Base-by-base conservation (phyloP, 2,329 filamentous ascomycete genomes). In the Xylaria sp. region DNA sequence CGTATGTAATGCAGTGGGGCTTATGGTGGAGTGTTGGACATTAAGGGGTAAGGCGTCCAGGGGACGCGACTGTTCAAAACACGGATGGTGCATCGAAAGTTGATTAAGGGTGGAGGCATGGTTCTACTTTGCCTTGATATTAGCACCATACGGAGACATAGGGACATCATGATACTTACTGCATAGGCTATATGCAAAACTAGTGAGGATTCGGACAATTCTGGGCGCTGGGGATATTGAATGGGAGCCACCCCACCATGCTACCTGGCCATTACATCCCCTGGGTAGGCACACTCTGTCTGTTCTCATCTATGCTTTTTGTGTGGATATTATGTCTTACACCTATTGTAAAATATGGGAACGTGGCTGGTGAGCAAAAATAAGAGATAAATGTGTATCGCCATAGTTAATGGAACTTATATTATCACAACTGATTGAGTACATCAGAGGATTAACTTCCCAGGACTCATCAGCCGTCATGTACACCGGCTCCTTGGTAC, bases 301-400 rank as follows among this genome's bases (percentile, higher is more conserved):
- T 40, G 47, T 50, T 15, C 19, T 14, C 45, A 19, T 7, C 37
- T 52, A 55, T 45, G 43, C 54, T 46, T 59, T 46, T 63, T 60
- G 50, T 64, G 65, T 57, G 66, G 62, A 59, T 65, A 58, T 45
- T 50, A 55, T 62, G 50, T 33, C 64, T 56, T 57, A 65, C 58
- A 54, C 57, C 51, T 53, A 40, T 63, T 70, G 69, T 69, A 69
- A 60, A 66, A 31, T 62, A 62, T 56, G 60, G 61, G 65, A 69
- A 70, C 66, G 65, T 52, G 40, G 54, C 66, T 60, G 55, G 66
- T 42, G 42, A 53, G 60, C 21, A 55, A 67, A 64, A 54, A 35
- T 69, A 68, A 71, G 69, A 69, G 68, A 66, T 63, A 53, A 47
- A 17, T 21, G 37, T 35, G 4, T 57, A 31, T 57, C 49, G 9